Base-by-base conservation (phyloP, 257 asterid species). In the Mitragyna speciosa region DNA sequence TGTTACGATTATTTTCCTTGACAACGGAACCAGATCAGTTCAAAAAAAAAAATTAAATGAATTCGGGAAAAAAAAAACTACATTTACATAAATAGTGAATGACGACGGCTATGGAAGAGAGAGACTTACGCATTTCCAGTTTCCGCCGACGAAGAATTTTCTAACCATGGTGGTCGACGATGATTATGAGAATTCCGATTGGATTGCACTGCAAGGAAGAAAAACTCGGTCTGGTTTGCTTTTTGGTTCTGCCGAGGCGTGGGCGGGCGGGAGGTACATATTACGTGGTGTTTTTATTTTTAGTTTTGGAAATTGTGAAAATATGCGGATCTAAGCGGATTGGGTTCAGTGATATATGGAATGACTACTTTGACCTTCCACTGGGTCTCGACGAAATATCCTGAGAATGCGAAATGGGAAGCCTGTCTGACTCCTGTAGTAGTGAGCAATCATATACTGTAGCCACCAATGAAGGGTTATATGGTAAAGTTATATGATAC, bases 51-150 rank as follows among this genome's bases (percentile, higher is more conserved):
- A 24, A 43, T 0, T n/a, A n/a, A n/a, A 8, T 4, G 41, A 36
- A 36, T 36, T 36, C 41, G 2, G 41, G 41, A 3, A 24, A 56
- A 41, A 12, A 20, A 12, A 58, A 22, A 5, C 10, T 20, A 24
- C 10, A 75, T n/a, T n/a, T n/a, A n/a, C n/a, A n/a, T n/a, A n/a
- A n/a, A n/a, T n/a, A n/a, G 65, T 54, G 31, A 61, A 59, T 15
- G 41, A 49, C 59, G 14, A 16, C 24, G n/a, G 19, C 24, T 6
- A 17, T n/a, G 20, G 41, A 64, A 65, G 7, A 45, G 31, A 63
- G 39, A 76, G 63, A 83, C 94, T 89, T 81, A 94, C 98, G 91
- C 98, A 94, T 94, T 94, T 94, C 98, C 98, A 94, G 97, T 94
- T 94, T 82, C 98, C 98, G 76, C 98, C 98, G 85, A 94, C 89